Conservation (phyloP, 805 yeast species). For the Nakazawaea molendinolei region DNA sequence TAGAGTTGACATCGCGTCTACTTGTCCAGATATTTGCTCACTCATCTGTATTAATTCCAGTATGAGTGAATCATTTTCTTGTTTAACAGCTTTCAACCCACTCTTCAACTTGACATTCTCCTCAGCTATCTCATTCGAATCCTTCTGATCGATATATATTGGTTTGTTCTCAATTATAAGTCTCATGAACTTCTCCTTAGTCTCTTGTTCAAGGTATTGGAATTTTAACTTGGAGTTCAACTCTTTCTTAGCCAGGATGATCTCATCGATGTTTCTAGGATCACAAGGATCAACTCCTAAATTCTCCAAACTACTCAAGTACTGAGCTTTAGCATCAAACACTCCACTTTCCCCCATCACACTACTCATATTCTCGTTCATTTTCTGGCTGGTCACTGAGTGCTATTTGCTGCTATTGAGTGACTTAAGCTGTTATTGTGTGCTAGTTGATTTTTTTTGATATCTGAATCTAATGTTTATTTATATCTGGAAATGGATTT, state of each 20-base stretch:
- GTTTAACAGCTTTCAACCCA: slow-evolving; percentile 22
- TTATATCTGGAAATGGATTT: no score
- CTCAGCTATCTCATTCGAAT: slow-evolving; percentile 2
- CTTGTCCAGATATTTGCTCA: slow-evolving; percentile 21
- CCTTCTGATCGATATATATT: slow-evolving; percentile 14
- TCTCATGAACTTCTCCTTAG: slow-evolving; percentile 60
- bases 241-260: slow-evolving; percentile 31
- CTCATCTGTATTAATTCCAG: slow-evolving; percentile 22
- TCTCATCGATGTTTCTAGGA: slow-evolving; percentile 28
- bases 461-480: no score
- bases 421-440: no score
- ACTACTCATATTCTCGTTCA: no score
- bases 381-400: no score
- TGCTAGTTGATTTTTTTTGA: no score
- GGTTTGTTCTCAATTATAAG: slow-evolving; percentile 32
- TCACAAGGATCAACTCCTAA: slow-evolving; percentile 12
- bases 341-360: no score
- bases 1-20: no score
- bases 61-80: slow-evolving; percentile 14
- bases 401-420: no score
- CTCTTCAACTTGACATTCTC: slow-evolving; percentile 16
- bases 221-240: slow-evolving; percentile 51
- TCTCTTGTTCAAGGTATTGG: slow-evolving; percentile 64
- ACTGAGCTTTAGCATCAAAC: slow-evolving; percentile 9
- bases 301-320: slow-evolving; percentile 2